Evolutionary conservation across 164 flowering plant genomes (phyloP).

Genomic region (Nelumbo lutea): DNA sequence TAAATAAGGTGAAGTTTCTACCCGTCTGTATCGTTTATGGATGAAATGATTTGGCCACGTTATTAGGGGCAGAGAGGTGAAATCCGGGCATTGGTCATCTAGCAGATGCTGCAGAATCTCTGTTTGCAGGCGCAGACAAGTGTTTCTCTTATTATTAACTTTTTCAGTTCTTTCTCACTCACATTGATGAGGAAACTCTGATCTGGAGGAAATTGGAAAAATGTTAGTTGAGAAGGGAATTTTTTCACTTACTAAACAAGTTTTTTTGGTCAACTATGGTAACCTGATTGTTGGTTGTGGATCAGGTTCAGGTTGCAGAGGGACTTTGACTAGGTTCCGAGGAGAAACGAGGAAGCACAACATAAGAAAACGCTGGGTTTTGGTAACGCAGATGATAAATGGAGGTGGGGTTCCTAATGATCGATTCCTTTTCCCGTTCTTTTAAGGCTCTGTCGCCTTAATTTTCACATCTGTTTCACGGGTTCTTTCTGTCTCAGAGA

Average conservation of each 20-base stretch:
- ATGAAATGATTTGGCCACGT: no score
- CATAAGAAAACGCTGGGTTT: conserved; percentile 14
- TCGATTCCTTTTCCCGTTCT: not conserved
- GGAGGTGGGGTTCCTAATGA: conserved; percentile 33
- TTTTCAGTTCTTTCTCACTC: not conserved
- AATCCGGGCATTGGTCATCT: not conserved
- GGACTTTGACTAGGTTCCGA: conserved; percentile 3
- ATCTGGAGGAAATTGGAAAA: not conserved
- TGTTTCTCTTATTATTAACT: no score
- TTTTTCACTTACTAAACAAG: not conserved
- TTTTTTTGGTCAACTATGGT: not conserved
- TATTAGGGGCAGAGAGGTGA: not conserved
- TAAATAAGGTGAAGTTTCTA: no score
- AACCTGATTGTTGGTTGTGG: not conserved
- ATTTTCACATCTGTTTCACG: not conserved
- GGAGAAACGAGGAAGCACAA: not conserved
- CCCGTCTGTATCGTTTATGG: no score
- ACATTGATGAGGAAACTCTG: not conserved
- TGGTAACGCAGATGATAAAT: conserved; percentile 22
- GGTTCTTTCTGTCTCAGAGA: conserved; percentile 28
- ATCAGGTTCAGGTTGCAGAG: conserved; percentile 5
- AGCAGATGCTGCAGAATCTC: not conserved
- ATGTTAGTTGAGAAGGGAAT: not conserved
- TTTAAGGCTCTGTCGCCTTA: not conserved
- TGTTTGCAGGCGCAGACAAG: no score